Conservation (phyloP, 257 asterid species). For the Salvia splendens region DNA sequence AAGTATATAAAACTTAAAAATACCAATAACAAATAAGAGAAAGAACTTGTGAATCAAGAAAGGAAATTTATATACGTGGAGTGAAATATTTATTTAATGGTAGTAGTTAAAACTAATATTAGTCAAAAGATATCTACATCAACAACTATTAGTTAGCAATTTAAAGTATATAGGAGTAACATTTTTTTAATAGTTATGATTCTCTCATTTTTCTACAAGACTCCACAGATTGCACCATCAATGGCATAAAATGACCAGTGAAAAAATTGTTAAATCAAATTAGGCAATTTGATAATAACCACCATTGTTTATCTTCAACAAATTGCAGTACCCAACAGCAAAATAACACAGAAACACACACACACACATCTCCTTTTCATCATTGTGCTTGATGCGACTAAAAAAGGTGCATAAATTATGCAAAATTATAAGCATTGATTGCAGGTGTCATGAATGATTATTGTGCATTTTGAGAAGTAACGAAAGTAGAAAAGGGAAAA, state of each 20-base stretch:
- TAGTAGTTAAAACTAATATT: neutral
- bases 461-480: conserved; percentile 7
- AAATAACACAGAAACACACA: neutral
- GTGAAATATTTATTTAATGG: neutral
- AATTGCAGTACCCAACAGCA: neutral
- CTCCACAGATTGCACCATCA: neutral
- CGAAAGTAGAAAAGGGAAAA: neutral
- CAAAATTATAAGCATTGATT: neutral
- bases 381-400: too few species aligned
- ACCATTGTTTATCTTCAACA: neutral
- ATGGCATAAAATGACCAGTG: neutral
- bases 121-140: neutral
- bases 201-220: neutral
- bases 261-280: neutral
- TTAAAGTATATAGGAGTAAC: neutral
- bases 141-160: neutral
- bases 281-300: neutral
- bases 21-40: too few species aligned
- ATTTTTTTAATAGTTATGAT: neutral
- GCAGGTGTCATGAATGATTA: neutral
- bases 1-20: too few species aligned
- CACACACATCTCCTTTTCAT: neutral
- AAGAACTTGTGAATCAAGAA: neutral
- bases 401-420: neutral
- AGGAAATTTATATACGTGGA: neutral